Evolutionary conservation across 2,329 filamentous ascomycete genomes (phyloP).

Genomic region (Pyricularia grisea): DNA sequence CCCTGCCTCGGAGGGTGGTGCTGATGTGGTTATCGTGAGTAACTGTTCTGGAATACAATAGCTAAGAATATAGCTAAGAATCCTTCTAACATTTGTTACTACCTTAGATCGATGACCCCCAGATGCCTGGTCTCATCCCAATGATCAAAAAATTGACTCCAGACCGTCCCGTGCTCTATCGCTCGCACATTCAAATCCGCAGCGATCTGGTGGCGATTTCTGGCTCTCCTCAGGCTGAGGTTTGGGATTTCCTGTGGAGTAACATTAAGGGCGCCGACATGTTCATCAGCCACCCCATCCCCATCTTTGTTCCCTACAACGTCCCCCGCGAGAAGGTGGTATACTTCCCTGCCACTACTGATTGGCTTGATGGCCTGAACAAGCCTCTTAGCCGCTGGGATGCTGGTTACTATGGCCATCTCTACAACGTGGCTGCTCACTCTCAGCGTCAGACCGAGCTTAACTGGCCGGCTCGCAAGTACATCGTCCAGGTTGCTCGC

Average conservation of each 20-base stretch:
- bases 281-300: constrained; percentile 76
- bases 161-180: constrained; percentile 67
- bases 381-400: constrained; percentile 65
- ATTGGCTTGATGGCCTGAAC: constrained; percentile 78
- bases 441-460: constrained; percentile 50
- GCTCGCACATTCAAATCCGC: constrained; percentile 76
- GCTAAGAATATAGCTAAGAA: not conserved
- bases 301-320: constrained; percentile 60
- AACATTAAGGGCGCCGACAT: constrained; percentile 62
- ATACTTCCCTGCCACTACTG: constrained; percentile 72
- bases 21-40: constrained; percentile 60
- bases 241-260: constrained; percentile 69
- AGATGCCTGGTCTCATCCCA: constrained; percentile 73
- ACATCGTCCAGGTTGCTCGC: constrained; percentile 71
- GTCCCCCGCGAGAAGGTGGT: constrained; percentile 59
- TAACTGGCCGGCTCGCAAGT: constrained; percentile 52
- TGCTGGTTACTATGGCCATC: constrained; percentile 61
- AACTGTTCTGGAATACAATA: not conserved
- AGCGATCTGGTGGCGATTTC: constrained; percentile 57
- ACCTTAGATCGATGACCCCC: constrained; percentile 65
- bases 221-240: constrained; percentile 59
- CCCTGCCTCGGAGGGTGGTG: constrained; percentile 57
- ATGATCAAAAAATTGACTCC: constrained; percentile 64
- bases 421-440: constrained; percentile 58
- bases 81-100: not conserved